phyloP scores from a whole-genome alignment of 768 basidiomycete species.

The Suillus occidentalis region DNA sequence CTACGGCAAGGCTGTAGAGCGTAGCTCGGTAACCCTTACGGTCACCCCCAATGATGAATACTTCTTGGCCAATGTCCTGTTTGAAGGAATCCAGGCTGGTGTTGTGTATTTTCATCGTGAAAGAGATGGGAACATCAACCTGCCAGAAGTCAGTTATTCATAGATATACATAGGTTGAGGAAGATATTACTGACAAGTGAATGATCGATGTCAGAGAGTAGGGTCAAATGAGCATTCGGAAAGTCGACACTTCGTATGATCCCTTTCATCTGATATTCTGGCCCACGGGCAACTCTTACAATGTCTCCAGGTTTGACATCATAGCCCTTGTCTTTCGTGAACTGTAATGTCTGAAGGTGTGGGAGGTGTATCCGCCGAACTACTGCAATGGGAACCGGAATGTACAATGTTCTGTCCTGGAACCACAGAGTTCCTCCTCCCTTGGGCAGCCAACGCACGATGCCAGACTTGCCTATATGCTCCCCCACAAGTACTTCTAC shows the following conservation, averaged over 20 bases:
- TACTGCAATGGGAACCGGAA: not conserved
- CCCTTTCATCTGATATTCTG: not conserved
- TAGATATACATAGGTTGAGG: not conserved
- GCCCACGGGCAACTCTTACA: not conserved
- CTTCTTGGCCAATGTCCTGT: not conserved
- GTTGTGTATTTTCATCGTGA: not conserved
- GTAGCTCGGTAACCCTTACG: not conserved
- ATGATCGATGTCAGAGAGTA: not conserved
- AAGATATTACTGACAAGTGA: not conserved
- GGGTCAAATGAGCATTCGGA: not conserved
- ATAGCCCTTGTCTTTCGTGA: not conserved
- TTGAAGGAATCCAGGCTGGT: not conserved
- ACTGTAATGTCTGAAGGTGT: too few species aligned
- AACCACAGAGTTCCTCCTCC: not conserved
- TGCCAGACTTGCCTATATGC: not conserved
- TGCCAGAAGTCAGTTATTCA: not conserved
- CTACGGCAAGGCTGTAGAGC: not conserved
- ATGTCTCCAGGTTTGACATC: not conserved
- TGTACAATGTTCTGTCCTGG: not conserved
- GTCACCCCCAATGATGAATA: not conserved
- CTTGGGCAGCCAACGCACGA: not conserved
- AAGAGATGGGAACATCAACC: not conserved
- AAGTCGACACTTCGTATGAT: not conserved
- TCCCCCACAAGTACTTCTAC: not conserved
- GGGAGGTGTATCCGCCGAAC: not conserved